Evolutionary conservation across 139 green algal genomes (phyloP), one percentile per base, ranked within the genome.

Genomic region (Dunaliella primolecta): DNA sequence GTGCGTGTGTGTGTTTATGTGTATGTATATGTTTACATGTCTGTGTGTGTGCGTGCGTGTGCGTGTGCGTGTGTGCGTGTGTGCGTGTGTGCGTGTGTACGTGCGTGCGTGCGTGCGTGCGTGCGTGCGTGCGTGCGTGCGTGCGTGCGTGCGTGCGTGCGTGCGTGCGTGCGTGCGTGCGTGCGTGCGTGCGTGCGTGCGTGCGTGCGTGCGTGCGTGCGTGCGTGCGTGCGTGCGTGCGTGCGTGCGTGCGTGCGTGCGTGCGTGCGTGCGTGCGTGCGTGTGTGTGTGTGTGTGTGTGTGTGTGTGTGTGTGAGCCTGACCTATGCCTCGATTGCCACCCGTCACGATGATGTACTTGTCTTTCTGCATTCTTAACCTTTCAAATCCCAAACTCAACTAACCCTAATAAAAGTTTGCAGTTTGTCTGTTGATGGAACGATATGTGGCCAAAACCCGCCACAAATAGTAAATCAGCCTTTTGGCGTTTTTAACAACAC

Each of bases 321-420:
- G n/a, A 91, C 91, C 91, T 32, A 94, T 92, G 32, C 91, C 91
- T 27, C 72, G 36, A 84, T 93, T 93, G 1, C 87, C 87, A 2
- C 89, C 91, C 24, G 90, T 93, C 1, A 94, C 88, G 20, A 93
- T 91, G 72, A 81, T 90, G 81, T 86, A 90, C 23, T 81, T 75
- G 74, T 71, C 86, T 0, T 33, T 71, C 82, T 86, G 71, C 20
- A 20, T 72, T 72, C n/a, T n/a, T n/a, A n/a, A n/a, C n/a, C n/a
- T n/a, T n/a, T n/a, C n/a, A n/a, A n/a, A n/a, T n/a, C n/a, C n/a
- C n/a, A n/a, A n/a, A n/a, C n/a, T n/a, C n/a, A n/a, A n/a, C n/a
- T n/a, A n/a, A n/a, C n/a, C n/a, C n/a, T n/a, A n/a, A n/a, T n/a
- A n/a, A n/a, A n/a, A n/a, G n/a, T n/a, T n/a, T n/a, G n/a, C n/a